Evolutionary conservation across 2,329 filamentous ascomycete species (phyloP).

Genomic region (Botrytis elliptica): DNA sequence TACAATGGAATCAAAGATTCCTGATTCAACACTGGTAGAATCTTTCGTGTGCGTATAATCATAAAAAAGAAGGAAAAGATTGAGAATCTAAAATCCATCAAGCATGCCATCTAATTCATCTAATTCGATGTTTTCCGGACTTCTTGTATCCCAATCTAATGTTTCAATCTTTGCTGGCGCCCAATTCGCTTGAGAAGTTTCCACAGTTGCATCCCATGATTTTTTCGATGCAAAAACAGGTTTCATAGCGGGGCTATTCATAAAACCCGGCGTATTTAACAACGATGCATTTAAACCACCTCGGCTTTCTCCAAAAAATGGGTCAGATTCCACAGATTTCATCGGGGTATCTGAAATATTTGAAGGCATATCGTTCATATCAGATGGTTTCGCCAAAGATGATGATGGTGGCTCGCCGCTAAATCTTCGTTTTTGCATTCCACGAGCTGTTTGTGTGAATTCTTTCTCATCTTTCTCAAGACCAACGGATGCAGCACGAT

Average conservation of each 20-base stretch:
- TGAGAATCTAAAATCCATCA: constrained; percentile 53
- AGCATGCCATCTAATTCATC: constrained; percentile 90
- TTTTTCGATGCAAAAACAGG: constrained; percentile 49
- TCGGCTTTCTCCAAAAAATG: constrained; percentile 40
- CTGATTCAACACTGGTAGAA: constrained; percentile 2
- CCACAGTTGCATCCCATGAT: constrained; percentile 41
- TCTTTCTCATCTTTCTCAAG: constrained; percentile 94
- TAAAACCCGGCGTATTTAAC: constrained; percentile 38
- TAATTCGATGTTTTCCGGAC: constrained; percentile 85
- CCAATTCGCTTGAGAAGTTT: constrained; percentile 28
- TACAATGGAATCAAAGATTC: constrained; percentile 14
- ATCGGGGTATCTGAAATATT: constrained; percentile 30
- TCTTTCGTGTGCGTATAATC: constrained; percentile 9
- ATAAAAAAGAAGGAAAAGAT: not conserved
- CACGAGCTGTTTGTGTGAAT: constrained; percentile 92
- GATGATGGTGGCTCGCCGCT: constrained; percentile 47
- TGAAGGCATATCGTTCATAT: constrained; percentile 29
- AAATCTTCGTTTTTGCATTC: constrained; percentile 63
- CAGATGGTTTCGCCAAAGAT: constrained; percentile 51
- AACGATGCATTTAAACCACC: constrained; percentile 24
- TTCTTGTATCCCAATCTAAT: constrained; percentile 62
- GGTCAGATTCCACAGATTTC: constrained; percentile 33
- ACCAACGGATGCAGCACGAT: constrained; percentile 78
- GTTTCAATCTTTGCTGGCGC: constrained; percentile 36
- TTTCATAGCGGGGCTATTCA: constrained; percentile 54